Evolutionary conservation across 2,329 filamentous ascomycete genomes (phyloP).

Genomic region (Lomentospora prolificans): DNA sequence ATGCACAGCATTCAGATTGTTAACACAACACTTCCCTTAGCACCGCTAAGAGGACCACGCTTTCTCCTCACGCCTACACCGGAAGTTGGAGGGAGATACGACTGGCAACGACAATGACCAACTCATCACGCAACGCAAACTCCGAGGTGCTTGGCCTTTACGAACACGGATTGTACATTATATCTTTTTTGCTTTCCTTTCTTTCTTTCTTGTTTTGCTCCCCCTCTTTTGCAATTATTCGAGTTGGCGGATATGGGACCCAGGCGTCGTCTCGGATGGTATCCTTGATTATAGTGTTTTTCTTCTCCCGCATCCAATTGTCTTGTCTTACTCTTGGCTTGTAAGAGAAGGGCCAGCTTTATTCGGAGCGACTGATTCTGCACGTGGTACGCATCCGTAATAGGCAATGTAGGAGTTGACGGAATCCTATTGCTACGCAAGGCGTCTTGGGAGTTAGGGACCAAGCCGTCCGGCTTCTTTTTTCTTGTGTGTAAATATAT

Average conservation of each 20-base stretch:
- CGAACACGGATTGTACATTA: not conserved
- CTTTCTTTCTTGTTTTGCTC: constrained; percentile 10
- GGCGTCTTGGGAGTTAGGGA: not conserved
- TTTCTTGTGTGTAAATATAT: constrained; percentile 1
- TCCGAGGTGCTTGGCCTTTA: not conserved
- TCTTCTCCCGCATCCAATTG: no score
- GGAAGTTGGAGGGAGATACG: not conserved
- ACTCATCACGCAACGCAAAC: not conserved
- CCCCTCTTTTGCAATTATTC: constrained; percentile 11
- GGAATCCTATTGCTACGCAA: constrained; percentile 4
- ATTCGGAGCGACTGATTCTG: no score
- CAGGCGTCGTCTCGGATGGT: no score
- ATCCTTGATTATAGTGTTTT: no score
- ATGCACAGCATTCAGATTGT: no score
- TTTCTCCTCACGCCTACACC: no score
- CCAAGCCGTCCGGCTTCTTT: not conserved
- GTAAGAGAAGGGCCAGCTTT: no score
- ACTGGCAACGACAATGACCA: not conserved
- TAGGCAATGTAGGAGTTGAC: not conserved
- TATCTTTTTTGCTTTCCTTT: constrained; percentile 11
- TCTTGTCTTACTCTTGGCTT: no score
- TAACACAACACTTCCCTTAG: no score
- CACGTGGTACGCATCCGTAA: no score
- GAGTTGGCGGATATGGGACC: no score
- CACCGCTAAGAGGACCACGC: no score